These are phyloP conservation scores for Arthromyces matolae DNA, from an alignment of 768 basidiomycete genomes.

Conservation along the genomic window DNA sequence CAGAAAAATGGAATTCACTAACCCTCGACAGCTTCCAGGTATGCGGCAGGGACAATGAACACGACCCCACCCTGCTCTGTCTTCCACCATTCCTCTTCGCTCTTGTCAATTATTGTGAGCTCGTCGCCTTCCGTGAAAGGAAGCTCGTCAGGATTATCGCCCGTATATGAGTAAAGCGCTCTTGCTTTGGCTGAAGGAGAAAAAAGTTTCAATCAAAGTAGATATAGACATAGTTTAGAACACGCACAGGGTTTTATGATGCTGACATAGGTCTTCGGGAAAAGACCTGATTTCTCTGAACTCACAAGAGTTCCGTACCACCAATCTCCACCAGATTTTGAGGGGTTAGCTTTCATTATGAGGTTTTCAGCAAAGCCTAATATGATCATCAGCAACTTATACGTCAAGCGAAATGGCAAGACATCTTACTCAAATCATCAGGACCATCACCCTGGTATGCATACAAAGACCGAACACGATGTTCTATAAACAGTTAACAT, in stretches of 20 bases:
- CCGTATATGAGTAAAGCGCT: constrained; percentile 77
- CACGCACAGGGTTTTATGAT: constrained; percentile 62
- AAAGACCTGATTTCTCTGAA: constrained; percentile 73
- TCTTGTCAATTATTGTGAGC: constrained; percentile 74
- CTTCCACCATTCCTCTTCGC: constrained; percentile 95
- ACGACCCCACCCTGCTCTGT: constrained; percentile 82
- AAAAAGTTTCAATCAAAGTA: constrained; percentile 1
- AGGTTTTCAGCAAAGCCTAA: constrained; percentile 79
- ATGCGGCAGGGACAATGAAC: constrained; percentile 89
- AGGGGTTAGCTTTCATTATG: constrained; percentile 77
- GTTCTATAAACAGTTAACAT: constrained; percentile 43
- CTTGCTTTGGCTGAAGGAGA: constrained; percentile 55
- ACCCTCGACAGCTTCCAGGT: constrained; percentile 86
- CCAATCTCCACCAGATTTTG: constrained; percentile 86
- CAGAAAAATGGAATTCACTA: constrained; percentile 65
- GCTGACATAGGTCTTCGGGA: constrained; percentile 88
- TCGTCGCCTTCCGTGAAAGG: constrained; percentile 78
- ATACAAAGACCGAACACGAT: constrained; percentile 79
- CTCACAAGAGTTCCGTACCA: constrained; percentile 78
- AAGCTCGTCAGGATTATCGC: constrained; percentile 74
- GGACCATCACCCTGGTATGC: constrained; percentile 80
- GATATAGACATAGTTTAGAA: neutral
- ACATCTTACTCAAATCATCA: constrained; percentile 78
- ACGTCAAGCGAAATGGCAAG: neutral
- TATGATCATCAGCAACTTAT: neutral